phyloP scores from a whole-genome alignment of 495 filamentous ascomycete genomes.

The Sordaria brevicollis region DNA sequence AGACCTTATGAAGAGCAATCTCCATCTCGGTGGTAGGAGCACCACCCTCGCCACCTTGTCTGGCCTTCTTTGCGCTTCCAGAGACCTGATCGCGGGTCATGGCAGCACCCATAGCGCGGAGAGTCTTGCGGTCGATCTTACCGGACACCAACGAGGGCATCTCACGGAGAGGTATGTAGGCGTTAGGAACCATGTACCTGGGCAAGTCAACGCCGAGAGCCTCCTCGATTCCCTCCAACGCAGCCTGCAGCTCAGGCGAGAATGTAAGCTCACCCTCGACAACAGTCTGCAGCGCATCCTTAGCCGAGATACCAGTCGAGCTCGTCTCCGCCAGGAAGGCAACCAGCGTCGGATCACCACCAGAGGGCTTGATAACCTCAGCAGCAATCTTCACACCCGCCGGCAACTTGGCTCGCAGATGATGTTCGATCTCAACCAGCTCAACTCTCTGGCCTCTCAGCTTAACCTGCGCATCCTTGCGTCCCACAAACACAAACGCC shows the following conservation, averaged over 20 bases:
- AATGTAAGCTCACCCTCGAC: conserved; percentile 8
- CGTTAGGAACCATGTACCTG: conserved; percentile 50
- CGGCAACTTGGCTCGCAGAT: conserved; percentile 30
- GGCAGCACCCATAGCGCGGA: conserved; percentile 30
- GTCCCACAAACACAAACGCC: conserved; percentile 46
- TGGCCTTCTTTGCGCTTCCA: conserved; percentile 11
- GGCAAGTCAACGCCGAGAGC: conserved; percentile 30
- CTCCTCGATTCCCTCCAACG: conserved; percentile 17
- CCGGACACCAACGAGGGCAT: conserved; percentile 48
- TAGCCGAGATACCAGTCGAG: conserved; percentile 10
- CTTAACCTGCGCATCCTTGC: conserved; percentile 57
- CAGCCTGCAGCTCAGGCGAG: conserved; percentile 17
- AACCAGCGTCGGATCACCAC: conserved; percentile 29
- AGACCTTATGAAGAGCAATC: conserved; percentile 15
- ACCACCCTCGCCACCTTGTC: conserved; percentile 1
- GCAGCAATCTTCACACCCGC: conserved; percentile 22
- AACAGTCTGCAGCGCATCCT: conserved; percentile 1
- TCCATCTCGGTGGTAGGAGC: conserved; percentile 21
- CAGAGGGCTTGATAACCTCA: conserved; percentile 35
- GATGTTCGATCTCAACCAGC: conserved; percentile 54
- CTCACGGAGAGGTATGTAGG: conserved; percentile 46
- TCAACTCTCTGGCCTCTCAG: conserved; percentile 57
- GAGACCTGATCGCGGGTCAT: conserved; percentile 25
- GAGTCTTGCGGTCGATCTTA: conserved; percentile 51
- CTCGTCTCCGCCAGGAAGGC: conserved; percentile 25